These are phyloP conservation scores for Geopyxis carbonaria DNA, from an alignment of 495 filamentous ascomycete genomes.

Conservation along the genomic window DNA sequence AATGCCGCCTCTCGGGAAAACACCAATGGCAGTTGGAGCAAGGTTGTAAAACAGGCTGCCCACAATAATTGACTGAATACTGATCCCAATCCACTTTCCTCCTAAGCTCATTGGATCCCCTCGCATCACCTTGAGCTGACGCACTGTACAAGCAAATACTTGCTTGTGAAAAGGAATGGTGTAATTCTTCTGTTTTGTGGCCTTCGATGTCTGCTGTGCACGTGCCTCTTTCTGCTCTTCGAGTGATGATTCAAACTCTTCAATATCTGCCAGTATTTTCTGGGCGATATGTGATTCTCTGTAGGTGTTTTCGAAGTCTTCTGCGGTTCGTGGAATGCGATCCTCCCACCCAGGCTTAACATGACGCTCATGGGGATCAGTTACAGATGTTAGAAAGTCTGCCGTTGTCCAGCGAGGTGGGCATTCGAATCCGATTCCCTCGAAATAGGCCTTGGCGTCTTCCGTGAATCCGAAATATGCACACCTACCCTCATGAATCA, in stretches of 20 bases:
- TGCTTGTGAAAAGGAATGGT: constrained; percentile 51
- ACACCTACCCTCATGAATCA: constrained; percentile 50
- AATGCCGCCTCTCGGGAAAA: constrained; percentile 38
- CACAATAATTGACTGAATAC: constrained; percentile 60
- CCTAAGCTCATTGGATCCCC: constrained; percentile 39
- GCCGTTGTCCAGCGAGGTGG: constrained; percentile 47
- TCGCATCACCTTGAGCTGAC: constrained; percentile 49
- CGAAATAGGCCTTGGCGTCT: constrained; percentile 44
- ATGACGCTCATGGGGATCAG: constrained; percentile 43
- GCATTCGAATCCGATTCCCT: constrained; percentile 44
- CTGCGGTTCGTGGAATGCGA: constrained; percentile 41
- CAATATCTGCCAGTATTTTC: constrained; percentile 29
- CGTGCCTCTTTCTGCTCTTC: constrained; percentile 32
- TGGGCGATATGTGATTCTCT: constrained; percentile 28
- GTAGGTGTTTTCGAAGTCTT: constrained; percentile 41
- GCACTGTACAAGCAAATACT: constrained; percentile 46
- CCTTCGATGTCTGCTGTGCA: constrained; percentile 30
- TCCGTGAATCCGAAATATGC: constrained; percentile 45
- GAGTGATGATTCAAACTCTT: constrained; percentile 36
- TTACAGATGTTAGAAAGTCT: constrained; percentile 53
- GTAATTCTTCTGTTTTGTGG: constrained; percentile 46
- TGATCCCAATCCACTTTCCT: constrained; percentile 41
- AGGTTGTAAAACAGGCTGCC: constrained; percentile 61
- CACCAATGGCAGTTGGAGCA: constrained; percentile 37
- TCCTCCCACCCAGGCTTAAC: constrained; percentile 42